Base-by-base conservation (phyloP, 169 alveolate species). In the Plasmodium vivax region DNA sequence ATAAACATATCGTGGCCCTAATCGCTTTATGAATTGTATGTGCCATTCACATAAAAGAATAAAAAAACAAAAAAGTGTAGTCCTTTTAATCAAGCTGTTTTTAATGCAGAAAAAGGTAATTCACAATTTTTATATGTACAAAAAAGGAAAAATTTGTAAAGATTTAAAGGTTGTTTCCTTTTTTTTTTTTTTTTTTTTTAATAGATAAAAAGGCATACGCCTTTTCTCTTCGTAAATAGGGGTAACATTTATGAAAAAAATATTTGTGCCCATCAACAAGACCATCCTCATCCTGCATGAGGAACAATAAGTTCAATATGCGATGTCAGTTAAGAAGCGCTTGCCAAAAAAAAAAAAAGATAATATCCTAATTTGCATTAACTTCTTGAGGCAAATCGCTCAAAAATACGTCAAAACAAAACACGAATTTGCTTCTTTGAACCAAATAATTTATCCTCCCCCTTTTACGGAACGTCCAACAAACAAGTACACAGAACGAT, bases 401-500 rank as follows among this genome's bases (percentile, higher is more conserved):
- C n/a, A 6, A 54, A 83, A 83, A 8, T 34, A 83, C 47, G 38
- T 23, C 6, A 27, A 83, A 73, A 19, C 92, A 41, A 43, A 27
- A 27, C 77, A 68, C n/a, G 77, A 68, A 68, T 27, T 68, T 68
- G 14, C 32, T 47, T 38, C 30, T 45, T 84, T 47, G 12, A 82
- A 10, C 45, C 34, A 51, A 83, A 68, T 68, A 62, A 43, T 23
- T 54, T 12, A 88, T 34, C 2, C 32, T 32, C 32, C 9, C 27
- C 47, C n/a, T 43, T 43, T 80, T 80, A 9, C 12, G 85, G 30
- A 80, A 80, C 27, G 32, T 14, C 56, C 58, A 80, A 43, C 3
- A 80, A 80, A 80, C 47, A 80, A 80, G 27, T 38, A 41, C 34
- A 80, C 71, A n/a, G 81, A 83, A 34, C 36, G 7, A 47, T n/a